A percentile compares a stretch with the other conserved stretches of the same genome.
phyloP scores from a whole-genome alignment of 2,329 filamentous ascomycete genomes.

The Neocatenulostroma microsporum region DNA sequence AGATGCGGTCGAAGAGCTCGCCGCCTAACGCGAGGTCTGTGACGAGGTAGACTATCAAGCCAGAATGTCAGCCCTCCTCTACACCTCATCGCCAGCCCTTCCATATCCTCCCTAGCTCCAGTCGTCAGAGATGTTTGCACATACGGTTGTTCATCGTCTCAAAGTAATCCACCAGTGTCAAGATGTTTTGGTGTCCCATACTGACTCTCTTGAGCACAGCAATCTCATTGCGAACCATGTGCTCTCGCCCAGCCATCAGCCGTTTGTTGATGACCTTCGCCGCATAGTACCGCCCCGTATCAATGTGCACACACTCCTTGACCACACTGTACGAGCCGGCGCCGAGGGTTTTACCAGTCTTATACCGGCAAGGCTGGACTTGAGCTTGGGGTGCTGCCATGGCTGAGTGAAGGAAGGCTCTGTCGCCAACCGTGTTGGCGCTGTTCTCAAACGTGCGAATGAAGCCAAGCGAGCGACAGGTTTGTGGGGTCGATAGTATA shows the following conservation, averaged over 20 bases:
- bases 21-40: slow-evolving; percentile 94
- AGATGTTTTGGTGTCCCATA: slow-evolving; percentile 96
- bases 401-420: no score
- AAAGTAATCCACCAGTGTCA: slow-evolving; percentile 97
- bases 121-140: no score
- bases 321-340: slow-evolving; percentile 97
- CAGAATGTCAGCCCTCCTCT: no score
- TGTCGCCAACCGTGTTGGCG: no score
- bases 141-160: slow-evolving; percentile 96
- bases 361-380: slow-evolving; percentile 94
- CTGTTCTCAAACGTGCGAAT: no score
- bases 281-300: slow-evolving; percentile 95
- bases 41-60: slow-evolving; percentile 85
- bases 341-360: slow-evolving; percentile 94
- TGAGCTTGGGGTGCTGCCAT: slow-evolving; percentile 46
- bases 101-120: no score
- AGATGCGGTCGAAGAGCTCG: slow-evolving; percentile 97
- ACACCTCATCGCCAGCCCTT: no score
- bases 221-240: slow-evolving; percentile 99
- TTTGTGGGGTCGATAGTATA: no score
- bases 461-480: no score
- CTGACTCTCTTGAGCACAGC: slow-evolving; percentile 96
- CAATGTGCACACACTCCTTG: slow-evolving; percentile 97
- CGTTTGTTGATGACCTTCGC: slow-evolving; percentile 99
- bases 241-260: slow-evolving; percentile 92